These are phyloP conservation scores for Pelargonium australe DNA, from an alignment of 441 rosid species.

Conservation along the genomic window DNA sequence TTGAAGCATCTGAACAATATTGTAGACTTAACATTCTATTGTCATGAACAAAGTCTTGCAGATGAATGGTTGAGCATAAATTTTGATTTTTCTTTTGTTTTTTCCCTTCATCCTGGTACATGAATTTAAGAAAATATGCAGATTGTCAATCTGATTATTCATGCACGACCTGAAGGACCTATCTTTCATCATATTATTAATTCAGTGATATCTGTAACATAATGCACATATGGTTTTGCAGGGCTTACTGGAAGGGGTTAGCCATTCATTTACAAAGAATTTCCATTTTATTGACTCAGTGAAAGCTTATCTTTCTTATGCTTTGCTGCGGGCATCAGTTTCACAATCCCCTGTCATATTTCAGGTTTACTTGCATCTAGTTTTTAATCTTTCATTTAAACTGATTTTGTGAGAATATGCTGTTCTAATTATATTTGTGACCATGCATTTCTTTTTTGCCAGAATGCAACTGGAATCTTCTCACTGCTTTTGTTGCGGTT, in stretches of 20 bases:
- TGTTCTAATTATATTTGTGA: constrained; percentile 24
- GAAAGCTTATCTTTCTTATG: constrained; percentile 96
- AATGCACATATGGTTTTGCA: constrained; percentile 32
- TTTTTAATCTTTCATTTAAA: constrained; percentile 18
- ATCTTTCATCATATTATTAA: neutral
- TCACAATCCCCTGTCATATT: constrained; percentile 81
- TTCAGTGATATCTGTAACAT: neutral
- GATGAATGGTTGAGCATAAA: neutral
- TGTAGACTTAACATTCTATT: neutral
- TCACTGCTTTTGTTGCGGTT: constrained; percentile 83
- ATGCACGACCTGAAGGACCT: constrained; percentile 1
- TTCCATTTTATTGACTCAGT: constrained; percentile 97
- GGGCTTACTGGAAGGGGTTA: constrained; percentile 95
- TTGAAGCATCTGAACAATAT: neutral
- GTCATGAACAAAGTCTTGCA: neutral
- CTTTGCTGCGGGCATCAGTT: constrained; percentile 93
- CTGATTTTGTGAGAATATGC: constrained; percentile 16
- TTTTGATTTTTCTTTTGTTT: neutral
- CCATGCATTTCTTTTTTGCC: constrained; percentile 37
- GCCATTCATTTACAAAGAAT: constrained; percentile 85
- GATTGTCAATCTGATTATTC: neutral
- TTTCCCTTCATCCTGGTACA: neutral
- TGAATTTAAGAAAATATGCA: neutral
- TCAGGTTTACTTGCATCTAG: constrained; percentile 58
- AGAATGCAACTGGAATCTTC: constrained; percentile 98